Conservation (phyloP, 2,329 filamentous ascomycete genomes). For the Neofusicoccum laricinum region DNA sequence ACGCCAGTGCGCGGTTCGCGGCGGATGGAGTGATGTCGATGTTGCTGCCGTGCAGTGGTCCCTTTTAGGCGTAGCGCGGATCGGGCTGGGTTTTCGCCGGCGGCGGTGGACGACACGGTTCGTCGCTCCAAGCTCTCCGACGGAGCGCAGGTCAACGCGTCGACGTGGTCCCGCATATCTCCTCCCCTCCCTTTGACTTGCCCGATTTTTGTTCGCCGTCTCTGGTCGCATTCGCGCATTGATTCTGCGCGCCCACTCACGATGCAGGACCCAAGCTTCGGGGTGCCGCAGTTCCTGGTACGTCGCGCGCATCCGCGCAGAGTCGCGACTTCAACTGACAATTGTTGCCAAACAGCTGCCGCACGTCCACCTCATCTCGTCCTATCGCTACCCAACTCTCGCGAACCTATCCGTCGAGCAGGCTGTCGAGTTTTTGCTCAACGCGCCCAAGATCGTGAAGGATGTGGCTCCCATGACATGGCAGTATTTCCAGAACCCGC, state of each 20-base stretch:
- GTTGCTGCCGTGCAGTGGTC: neutral
- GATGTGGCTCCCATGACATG: constrained; percentile 85
- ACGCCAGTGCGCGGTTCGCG: neutral
- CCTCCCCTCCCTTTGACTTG: neutral
- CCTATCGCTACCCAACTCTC: constrained; percentile 73
- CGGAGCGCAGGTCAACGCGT: constrained; percentile 16
- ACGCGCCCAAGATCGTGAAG: constrained; percentile 80
- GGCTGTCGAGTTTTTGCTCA: constrained; percentile 78
- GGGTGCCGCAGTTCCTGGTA: constrained; percentile 17
- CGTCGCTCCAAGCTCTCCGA: constrained; percentile 15
- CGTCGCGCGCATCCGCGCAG: constrained; percentile 6
- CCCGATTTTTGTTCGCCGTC: neutral
- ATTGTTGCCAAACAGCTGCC: constrained; percentile 57
- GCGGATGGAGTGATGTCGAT: neutral
- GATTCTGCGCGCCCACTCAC: neutral
- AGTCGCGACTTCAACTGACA: constrained; percentile 10
- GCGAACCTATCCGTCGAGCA: constrained; percentile 70
- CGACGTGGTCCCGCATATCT: constrained; percentile 12
- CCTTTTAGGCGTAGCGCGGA: neutral
- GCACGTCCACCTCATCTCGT: constrained; percentile 87
- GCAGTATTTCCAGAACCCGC: constrained; percentile 82
- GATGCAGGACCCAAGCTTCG: constrained; percentile 18
- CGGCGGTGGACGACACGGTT: constrained; percentile 7
- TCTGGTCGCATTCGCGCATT: constrained; percentile 1
- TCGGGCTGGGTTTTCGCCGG: constrained; percentile 13